A percentile compares a stretch with the other conserved stretches of the same genome.
phyloP scores from a whole-genome alignment of 768 basidiomycete species.

The Rhodosporidiobolus sp. region DNA sequence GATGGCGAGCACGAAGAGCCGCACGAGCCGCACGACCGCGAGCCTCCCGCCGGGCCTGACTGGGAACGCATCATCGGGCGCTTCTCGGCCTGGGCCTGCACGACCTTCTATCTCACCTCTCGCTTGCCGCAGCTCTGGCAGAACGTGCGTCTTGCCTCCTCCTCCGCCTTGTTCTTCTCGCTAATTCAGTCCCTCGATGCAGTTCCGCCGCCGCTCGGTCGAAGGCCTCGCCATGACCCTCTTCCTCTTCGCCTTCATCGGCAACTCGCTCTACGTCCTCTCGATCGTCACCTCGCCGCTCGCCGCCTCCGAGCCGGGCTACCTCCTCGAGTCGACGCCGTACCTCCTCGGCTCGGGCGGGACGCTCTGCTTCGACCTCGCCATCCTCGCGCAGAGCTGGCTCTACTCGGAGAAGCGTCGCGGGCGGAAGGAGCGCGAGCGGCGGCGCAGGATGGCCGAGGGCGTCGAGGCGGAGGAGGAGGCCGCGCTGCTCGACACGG shows the following conservation, averaged over 20 bases:
- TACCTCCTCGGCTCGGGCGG: slow-evolving; percentile 90
- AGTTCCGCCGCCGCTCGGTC: slow-evolving; percentile 45
- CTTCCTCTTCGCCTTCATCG: slow-evolving; percentile 88
- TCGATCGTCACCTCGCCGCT: slow-evolving; percentile 63
- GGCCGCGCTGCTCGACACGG: slow-evolving; percentile 11
- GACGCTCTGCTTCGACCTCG: slow-evolving; percentile 86
- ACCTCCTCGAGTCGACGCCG: slow-evolving; percentile 41
- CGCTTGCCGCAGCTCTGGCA: slow-evolving; percentile 98
- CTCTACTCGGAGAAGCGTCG: slow-evolving; percentile 56
- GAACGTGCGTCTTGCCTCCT: slow-evolving; percentile 64
- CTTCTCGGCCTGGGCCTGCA: slow-evolving; percentile 90
- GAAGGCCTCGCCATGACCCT: slow-evolving; percentile 90
- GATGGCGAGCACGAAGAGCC: neutral
- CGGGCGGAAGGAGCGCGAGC: slow-evolving; percentile 4
- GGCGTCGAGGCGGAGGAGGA: slow-evolving; percentile 21
- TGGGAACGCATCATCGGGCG: slow-evolving; percentile 74
- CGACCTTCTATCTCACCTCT: slow-evolving; percentile 85
- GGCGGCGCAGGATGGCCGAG: neutral
- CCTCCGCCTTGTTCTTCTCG: slow-evolving; percentile 3
- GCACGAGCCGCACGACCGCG: neutral
- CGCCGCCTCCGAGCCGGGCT: slow-evolving; percentile 44
- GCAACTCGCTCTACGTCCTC: slow-evolving; percentile 79
- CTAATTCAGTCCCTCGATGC: neutral
- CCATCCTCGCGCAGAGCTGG: slow-evolving; percentile 80
- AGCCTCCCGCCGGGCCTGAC: slow-evolving; percentile 2